Evolutionary conservation across 805 yeast genomes (phyloP), one percentile per base, ranked within the genome.

Genomic region (Starmerella ratchasimensis): DNA sequence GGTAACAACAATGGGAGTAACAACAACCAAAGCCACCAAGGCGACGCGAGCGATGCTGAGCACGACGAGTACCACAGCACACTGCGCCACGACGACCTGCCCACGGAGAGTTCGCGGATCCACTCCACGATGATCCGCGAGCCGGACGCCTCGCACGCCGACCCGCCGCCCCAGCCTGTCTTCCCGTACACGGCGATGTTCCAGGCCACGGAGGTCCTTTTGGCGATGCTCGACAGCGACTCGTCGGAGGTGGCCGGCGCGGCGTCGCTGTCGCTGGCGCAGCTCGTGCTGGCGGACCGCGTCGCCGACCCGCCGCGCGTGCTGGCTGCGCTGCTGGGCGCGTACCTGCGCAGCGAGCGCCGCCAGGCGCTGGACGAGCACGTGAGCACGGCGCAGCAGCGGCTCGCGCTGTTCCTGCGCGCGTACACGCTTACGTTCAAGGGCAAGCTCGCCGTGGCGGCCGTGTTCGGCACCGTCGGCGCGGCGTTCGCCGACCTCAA

Each of bases 191-290:
- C 32, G 23, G n/a, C 17, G 5, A 13, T 23, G 14, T 24, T 22
- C 3, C 14, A 13, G 8, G 20, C 25, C 14, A 28, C 23, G 19
- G 16, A 26, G 13, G 28, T 37, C 3, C 32, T 36, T 26, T 18
- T 19, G 15, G 3, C 30, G 5, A n/a, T 35, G 71, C 37, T 31
- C 14, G 43, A 46, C 17, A 47, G 43, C 8, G 68, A 68, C 4
- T 61, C 70, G 47, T 80, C 80, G 1, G 69, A 68, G 20, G 66
- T 83, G 15, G 94, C 82, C 54, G 75, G 88, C 0, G 65, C 74
- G 1, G 79, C 88, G 8, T 94, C 88, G 0, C 93, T 82, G 51
- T 93, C 94, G 0, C 61, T 86, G 19, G 80, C 86, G 51, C 86
- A 88, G 59, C 61, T 88, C 35, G 73, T 76, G 48, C 63, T 90